Evolutionary conservation across 1,284 basidiomycete species (phyloP).

Genomic region (Uromyces viciae-fabae): DNA sequence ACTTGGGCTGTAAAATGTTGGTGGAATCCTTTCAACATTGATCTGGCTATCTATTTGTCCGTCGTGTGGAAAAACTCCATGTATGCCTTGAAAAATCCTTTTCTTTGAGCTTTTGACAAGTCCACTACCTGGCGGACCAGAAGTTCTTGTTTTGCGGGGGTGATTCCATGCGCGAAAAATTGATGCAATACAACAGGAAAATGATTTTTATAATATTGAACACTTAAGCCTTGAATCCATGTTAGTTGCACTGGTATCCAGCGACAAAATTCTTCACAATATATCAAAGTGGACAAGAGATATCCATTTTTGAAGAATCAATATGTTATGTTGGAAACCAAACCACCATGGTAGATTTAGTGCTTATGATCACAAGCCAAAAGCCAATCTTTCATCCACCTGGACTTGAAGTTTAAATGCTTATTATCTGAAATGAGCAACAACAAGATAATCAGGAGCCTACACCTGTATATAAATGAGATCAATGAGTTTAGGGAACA

Average conservation of each 20-base stretch:
- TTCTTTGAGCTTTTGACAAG: too few relatives aligned
- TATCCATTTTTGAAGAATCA: neutral
- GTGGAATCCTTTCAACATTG: too few relatives aligned
- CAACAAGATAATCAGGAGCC: neutral
- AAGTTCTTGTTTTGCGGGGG: too few relatives aligned
- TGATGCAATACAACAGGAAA: too few relatives aligned
- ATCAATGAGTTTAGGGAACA: neutral
- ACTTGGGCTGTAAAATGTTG: too few relatives aligned
- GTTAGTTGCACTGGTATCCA: neutral
- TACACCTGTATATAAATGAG: neutral
- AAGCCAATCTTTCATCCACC: neutral
- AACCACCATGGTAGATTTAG: neutral
- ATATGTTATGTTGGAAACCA: neutral
- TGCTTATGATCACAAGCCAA: neutral
- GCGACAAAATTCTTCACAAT: neutral
- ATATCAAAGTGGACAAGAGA: neutral
- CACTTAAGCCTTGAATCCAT: too few relatives aligned
- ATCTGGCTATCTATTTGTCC: too few relatives aligned
- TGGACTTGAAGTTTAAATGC: neutral
- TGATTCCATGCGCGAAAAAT: too few relatives aligned
- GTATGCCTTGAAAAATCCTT: too few relatives aligned
- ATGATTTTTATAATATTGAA: too few relatives aligned
- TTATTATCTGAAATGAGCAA: neutral
- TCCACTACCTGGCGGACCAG: too few relatives aligned
- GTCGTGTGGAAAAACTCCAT: too few relatives aligned